Evolutionary conservation across 2,329 filamentous ascomycete species (phyloP).

Genomic region (Teratosphaeria gauchensis): DNA sequence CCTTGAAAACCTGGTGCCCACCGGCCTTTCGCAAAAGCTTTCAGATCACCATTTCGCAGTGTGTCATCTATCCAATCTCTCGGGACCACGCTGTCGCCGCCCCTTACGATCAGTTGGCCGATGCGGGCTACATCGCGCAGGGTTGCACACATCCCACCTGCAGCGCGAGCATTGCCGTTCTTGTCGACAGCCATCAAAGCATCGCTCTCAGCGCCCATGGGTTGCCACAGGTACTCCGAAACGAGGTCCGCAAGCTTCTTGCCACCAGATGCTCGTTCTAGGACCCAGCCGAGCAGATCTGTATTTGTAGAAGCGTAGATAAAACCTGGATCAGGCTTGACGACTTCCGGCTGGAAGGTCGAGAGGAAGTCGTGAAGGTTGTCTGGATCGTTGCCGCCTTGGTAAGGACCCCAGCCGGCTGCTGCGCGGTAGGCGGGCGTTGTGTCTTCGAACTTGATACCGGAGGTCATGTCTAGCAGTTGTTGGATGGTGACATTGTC

Average conservation of each 20-base stretch:
- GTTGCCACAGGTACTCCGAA: conserved; percentile 14
- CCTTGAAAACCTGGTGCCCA: conserved; percentile 7
- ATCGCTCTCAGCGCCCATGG: conserved; percentile 16
- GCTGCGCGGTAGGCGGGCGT: conserved; percentile 14
- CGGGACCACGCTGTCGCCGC: conserved; percentile 9
- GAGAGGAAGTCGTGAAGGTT: conserved; percentile 12
- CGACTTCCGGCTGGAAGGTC: conserved; percentile 6
- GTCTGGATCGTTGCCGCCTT: conserved; percentile 5
- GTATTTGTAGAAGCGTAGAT: conserved; percentile 16
- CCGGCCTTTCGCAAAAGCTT: conserved; percentile 6
- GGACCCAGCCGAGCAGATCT: conserved; percentile 15
- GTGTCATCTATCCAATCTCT: conserved; percentile 14
- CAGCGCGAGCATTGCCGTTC: conserved; percentile 10
- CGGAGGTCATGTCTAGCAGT: conserved; percentile 16
- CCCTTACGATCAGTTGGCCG: conserved; percentile 9
- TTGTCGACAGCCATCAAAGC: conserved; percentile 12
- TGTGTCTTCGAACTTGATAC: conserved; percentile 10
- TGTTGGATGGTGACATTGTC: conserved; percentile 12
- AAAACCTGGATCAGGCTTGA: conserved; percentile 9
- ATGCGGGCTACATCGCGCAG: conserved; percentile 15
- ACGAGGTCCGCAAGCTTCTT: conserved; percentile 11
- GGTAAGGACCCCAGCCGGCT: conserved; percentile 8
- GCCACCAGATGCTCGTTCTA: conserved; percentile 12
- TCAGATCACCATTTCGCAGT: conserved; percentile 7
- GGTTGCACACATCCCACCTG: conserved; percentile 14